Evolutionary conservation across 2,329 filamentous ascomycete species (phyloP), one percentile per base, ranked within the genome.

Genomic region (Myriosclerotinia duriaeana): DNA sequence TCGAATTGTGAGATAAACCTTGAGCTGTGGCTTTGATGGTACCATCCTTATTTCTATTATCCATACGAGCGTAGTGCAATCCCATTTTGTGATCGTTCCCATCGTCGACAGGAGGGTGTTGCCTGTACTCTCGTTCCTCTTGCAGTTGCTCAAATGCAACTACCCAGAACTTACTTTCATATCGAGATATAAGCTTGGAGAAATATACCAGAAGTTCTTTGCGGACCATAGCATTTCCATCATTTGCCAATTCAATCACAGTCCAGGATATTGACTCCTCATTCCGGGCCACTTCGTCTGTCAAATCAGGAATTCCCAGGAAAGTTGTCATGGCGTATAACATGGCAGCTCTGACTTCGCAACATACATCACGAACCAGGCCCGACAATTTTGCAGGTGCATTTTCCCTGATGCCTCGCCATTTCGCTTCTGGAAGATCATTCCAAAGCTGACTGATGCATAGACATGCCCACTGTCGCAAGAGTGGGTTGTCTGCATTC

Each of bases 401-500:
- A 71, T 90, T 89, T 75, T 93, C 92, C 56, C 92, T 85, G 68
- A 98, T 96, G n/a, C 92, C 95, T 72, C 91, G 87, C 91, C 94
- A 98, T 77, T 98, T 98, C 0, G 93, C 94, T 75, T 97, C 93
- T 1, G 93, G 88, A 63, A 93, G 90, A 73, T 96, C 91, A 71
- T 89, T 85, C 93, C 94, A 98, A 30, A 99, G 83, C 80, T 97
- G 94, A 76, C 94, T 97, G 69, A 99, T 87, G 78, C 94, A 98
- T 11, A 99, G 83, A 76, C 93, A 97, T 22, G 93, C 93, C 93
- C 95, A 99, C 77, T 99, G 95, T 50, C 95, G 86, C 58, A 99
- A 81, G 12, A 99, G 81, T 1, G 92, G 90, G 71, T 97, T 97
- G 69, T 96, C 90, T 66, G 90, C 86, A 76, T 97, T 95, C 68